A percentile compares a stretch with the other conserved stretches of the same genome.
Evolutionary conservation across 176 grass and related monocot species (phyloP).

Genomic region (Oryza australiensis): DNA sequence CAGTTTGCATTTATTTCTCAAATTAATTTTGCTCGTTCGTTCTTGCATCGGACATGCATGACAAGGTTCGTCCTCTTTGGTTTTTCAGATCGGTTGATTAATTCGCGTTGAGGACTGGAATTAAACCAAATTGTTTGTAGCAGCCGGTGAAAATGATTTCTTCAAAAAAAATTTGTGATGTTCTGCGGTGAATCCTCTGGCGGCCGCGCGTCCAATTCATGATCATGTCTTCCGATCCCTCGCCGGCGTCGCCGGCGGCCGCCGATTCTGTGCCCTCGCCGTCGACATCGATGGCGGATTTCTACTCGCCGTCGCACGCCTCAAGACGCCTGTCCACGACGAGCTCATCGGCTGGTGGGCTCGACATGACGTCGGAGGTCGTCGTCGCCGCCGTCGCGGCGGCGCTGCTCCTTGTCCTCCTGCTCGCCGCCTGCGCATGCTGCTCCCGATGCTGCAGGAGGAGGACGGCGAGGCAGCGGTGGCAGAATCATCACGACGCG

Average conservation of each 20-base stretch:
- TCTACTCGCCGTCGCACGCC: background rate
- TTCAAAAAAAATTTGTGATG: background rate
- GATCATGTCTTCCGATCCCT: slow-evolving; percentile 1
- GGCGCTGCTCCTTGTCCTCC: slow-evolving; percentile 23
- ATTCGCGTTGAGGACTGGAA: background rate
- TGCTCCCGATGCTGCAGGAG: slow-evolving; percentile 28
- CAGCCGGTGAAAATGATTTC: background rate
- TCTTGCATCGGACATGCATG: background rate
- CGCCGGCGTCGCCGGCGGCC: background rate
- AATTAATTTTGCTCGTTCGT: background rate
- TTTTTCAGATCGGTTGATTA: background rate
- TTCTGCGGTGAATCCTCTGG: background rate
- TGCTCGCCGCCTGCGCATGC: slow-evolving; percentile 34
- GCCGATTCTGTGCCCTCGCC: background rate
- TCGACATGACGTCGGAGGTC: background rate
- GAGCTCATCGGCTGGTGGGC: background rate
- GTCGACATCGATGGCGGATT: background rate
- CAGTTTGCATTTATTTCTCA: background rate
- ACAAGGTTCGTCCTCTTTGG: background rate
- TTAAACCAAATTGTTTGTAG: background rate
- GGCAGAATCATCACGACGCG: slow-evolving; percentile 16
- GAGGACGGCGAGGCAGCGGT: background rate
- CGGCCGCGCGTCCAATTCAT: background rate
- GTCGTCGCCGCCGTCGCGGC: slow-evolving; percentile 12
- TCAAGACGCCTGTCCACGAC: background rate